These are phyloP conservation scores for Yamadazyma buinensis DNA, from an alignment of 1,139 yeast genomes.

Conservation along the genomic window DNA sequence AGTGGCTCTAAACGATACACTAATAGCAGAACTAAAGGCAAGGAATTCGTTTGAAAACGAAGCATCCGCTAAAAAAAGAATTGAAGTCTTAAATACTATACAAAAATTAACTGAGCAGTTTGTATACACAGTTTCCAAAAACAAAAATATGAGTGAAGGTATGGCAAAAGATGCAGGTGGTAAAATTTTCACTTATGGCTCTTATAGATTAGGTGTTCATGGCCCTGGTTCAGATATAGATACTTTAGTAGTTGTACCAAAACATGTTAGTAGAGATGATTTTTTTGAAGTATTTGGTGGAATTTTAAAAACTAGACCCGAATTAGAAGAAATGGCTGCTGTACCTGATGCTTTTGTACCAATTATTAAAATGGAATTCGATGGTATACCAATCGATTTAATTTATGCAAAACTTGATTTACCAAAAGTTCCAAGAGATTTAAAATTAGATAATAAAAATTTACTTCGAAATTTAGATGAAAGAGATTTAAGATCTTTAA, in stretches of 20 bases:
- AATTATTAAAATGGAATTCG: slow-evolving; percentile 80
- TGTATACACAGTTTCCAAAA: slow-evolving; percentile 74
- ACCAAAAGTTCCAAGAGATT: slow-evolving; percentile 70
- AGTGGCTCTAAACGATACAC: slow-evolving; percentile 63
- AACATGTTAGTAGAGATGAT: slow-evolving; percentile 87
- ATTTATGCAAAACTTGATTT: slow-evolving; percentile 79
- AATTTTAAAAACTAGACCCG: slow-evolving; percentile 65
- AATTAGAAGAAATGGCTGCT: slow-evolving; percentile 81
- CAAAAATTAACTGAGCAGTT: slow-evolving; percentile 77
- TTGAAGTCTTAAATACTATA: slow-evolving; percentile 62
- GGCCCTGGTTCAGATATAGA: slow-evolving; percentile 99
- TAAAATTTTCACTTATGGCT: slow-evolving; percentile 90
- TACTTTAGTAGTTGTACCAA: slow-evolving; percentile 91
- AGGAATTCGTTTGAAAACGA: slow-evolving; percentile 90
- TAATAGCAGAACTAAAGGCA: slow-evolving; percentile 75
- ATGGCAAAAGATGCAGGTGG: slow-evolving; percentile 99
- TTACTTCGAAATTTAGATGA: slow-evolving; percentile 84
- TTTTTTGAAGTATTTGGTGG: slow-evolving; percentile 78
- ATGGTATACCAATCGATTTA: slow-evolving; percentile 87
- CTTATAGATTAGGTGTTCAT: slow-evolving; percentile 90
- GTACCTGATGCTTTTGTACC: slow-evolving; percentile 99
- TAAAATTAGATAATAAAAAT: slow-evolving; percentile 81
- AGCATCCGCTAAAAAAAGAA: slow-evolving; percentile 73
- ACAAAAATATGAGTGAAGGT: slow-evolving; percentile 91
- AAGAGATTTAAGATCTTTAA: slow-evolving; percentile 79